Conservation (phyloP, 2,329 filamentous ascomycete genomes). For the Scolecobasidium constrictum region DNA sequence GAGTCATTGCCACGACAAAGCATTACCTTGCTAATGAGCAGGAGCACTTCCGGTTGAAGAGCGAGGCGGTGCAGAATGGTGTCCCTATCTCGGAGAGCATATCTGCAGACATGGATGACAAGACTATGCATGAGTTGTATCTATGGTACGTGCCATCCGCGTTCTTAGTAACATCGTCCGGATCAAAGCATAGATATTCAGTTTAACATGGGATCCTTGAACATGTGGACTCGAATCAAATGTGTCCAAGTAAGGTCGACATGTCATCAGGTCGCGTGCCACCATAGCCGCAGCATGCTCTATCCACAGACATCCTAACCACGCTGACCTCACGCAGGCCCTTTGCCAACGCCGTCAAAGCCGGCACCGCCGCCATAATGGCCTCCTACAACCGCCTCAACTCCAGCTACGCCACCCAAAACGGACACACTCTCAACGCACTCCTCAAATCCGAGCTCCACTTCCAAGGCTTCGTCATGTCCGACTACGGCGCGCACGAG, state of each 20-base stretch:
- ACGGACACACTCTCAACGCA: slow-evolving; percentile 71
- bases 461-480: slow-evolving; percentile 78
- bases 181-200: too few relatives aligned
- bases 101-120: slow-evolving; percentile 52
- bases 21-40: slow-evolving; percentile 56
- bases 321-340: too few relatives aligned
- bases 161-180: too few relatives aligned
- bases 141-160: too few relatives aligned
- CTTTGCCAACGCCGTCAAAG: slow-evolving; percentile 39
- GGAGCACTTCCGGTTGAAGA: slow-evolving; percentile 13
- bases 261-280: too few relatives aligned
- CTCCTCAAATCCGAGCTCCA: slow-evolving; percentile 77
- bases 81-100: slow-evolving; percentile 50
- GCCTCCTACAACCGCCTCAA: slow-evolving; percentile 57
- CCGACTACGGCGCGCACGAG: slow-evolving; percentile 78
- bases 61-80: too few relatives aligned
- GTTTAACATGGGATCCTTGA: too few relatives aligned
- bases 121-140: slow-evolving; percentile 53
- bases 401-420: slow-evolving; percentile 51
- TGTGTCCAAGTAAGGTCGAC: too few relatives aligned
- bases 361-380: slow-evolving; percentile 51
- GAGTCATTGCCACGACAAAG: slow-evolving; percentile 31
- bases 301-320: too few relatives aligned
- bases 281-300: too few relatives aligned
- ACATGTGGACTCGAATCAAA: too few relatives aligned